Conservation (phyloP, 148 eudicot species). For the Nepenthes mirabilis region DNA sequence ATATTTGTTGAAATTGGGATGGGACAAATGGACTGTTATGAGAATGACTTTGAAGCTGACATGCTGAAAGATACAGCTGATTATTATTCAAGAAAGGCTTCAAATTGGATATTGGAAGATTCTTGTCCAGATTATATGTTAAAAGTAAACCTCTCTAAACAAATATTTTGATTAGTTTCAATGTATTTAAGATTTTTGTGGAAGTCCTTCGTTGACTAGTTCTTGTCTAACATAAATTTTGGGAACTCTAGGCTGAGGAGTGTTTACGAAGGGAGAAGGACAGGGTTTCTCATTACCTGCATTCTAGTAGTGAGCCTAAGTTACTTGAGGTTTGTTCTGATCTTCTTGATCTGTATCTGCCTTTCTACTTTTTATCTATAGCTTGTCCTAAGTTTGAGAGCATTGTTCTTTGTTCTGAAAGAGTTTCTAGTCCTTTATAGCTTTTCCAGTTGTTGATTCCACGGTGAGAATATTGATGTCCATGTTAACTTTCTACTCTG, state of each 20-base stretch:
- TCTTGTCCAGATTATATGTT: constrained; percentile 20
- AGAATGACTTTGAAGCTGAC: constrained; percentile 15
- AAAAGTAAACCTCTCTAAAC: constrained; percentile 9
- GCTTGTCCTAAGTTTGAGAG: not conserved
- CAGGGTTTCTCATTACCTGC: constrained; percentile 69
- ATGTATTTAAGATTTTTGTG: not conserved
- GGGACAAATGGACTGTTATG: constrained; percentile 7
- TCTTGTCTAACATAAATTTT: not conserved
- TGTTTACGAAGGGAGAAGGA: constrained; percentile 85
- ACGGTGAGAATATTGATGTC: no score
- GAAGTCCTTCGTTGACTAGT: not conserved
- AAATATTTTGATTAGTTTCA: not conserved
- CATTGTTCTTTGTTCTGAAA: no score
- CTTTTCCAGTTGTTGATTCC: no score
- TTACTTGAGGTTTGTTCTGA: constrained; percentile 63
- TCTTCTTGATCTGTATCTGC: not conserved
- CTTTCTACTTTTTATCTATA: not conserved
- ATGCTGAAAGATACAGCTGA: constrained; percentile 15
- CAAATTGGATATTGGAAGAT: constrained; percentile 21
- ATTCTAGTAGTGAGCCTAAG: constrained; percentile 76
- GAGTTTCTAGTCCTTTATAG: no score
- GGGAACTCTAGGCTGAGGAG: constrained; percentile 59
- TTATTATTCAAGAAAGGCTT: constrained; percentile 27
- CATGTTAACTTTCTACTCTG: not conserved
- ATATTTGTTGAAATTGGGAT: constrained; percentile 9